phyloP scores from a whole-genome alignment of 2,329 filamentous ascomycete species.

The Colletotrichum incanum region DNA sequence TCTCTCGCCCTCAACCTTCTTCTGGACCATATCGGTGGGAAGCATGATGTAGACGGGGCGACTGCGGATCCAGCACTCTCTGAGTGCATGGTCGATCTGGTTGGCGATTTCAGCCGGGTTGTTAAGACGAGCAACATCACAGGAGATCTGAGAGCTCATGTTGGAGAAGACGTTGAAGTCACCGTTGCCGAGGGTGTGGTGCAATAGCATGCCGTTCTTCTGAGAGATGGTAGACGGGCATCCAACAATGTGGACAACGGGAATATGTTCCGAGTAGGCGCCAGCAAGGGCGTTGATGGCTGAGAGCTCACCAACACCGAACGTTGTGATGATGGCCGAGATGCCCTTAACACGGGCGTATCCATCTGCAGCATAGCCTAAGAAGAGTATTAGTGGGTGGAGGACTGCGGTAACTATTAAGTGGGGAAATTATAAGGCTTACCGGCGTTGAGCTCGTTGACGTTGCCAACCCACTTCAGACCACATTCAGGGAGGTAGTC shows the following conservation, averaged over 20 bases:
- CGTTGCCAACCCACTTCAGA: slow-evolving; percentile 78
- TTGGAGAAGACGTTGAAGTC: slow-evolving; percentile 88
- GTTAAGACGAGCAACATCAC: slow-evolving; percentile 79
- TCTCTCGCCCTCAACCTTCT: slow-evolving; percentile 81
- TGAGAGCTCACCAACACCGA: slow-evolving; percentile 82
- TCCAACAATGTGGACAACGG: slow-evolving; percentile 79
- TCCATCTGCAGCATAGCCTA: slow-evolving; percentile 84
- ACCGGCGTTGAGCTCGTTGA: slow-evolving; percentile 83
- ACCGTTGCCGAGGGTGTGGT: slow-evolving; percentile 83
- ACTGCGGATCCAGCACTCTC: slow-evolving; percentile 80
- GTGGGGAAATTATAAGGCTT: slow-evolving; percentile 49
- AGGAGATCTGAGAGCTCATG: slow-evolving; percentile 82
- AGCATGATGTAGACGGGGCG: slow-evolving; percentile 88
- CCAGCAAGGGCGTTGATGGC: slow-evolving; percentile 82
- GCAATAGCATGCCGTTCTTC: slow-evolving; percentile 65
- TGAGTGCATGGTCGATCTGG: slow-evolving; percentile 84
- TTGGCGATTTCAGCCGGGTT: slow-evolving; percentile 78
- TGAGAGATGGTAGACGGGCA: slow-evolving; percentile 66
- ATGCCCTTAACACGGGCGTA: slow-evolving; percentile 83
- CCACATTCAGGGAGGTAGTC: slow-evolving; percentile 75
- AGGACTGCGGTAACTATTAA: not conserved
- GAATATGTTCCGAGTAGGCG: slow-evolving; percentile 81
- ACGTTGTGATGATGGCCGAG: slow-evolving; percentile 80
- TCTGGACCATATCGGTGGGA: slow-evolving; percentile 84
- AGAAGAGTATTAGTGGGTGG: slow-evolving; percentile 9